Base-by-base conservation (phyloP, 495 filamentous ascomycete genomes). In the Annulohypoxylon bovei region DNA sequence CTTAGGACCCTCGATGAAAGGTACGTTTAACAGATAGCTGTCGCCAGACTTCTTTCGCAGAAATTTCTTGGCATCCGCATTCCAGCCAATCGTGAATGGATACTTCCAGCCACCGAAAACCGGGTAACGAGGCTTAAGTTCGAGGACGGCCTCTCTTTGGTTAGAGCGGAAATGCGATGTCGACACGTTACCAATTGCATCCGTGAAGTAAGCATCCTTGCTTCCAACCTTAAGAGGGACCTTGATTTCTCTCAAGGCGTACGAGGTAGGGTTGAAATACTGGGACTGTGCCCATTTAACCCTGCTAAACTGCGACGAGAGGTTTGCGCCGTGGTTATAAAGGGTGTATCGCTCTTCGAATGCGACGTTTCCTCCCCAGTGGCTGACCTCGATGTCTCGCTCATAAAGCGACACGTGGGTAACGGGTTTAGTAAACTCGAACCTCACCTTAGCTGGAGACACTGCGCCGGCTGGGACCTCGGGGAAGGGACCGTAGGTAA, bases 51-150 rank as follows among this genome's bases (percentile, higher is more conserved):
- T 84, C 71, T 87, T 88, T 55, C 92, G 87, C 58, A 99, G 76
- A 77, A 92, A 97, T 33, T 86, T 85, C 68, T 86, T 85, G 20
- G 97, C 85, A 61, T 95, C 88, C 57, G 91, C 90, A 82, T 97
- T 93, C 95, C 95, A 99, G 64, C 95, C 96, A 46, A 98, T 87
- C 47, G 90, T 90, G 82, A 98, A 99, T 67, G 90, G 94, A 76
- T 97, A 98, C 80, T 97, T 97, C 95, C 95, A 99, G 54, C 92
- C 93, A 49, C 95, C 95, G 75, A 98, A 98, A 23, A 99, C 76
- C 6, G 95, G 95, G 79, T 93, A 99, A 28, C 95, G 86, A 14
- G 96, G 96, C 80, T 92, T 93, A 65, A 98, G 87, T 80, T 98
- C 95, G 39, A 98, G 86, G 60, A 88, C 82, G 32, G 92, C 93